Percentiles rank a stretch among this genome's conserved stretches.
These are phyloP conservation scores for Dactylellina drechsleri DNA, from an alignment of 2,329 filamentous ascomycete genomes.

Conservation along the genomic window DNA sequence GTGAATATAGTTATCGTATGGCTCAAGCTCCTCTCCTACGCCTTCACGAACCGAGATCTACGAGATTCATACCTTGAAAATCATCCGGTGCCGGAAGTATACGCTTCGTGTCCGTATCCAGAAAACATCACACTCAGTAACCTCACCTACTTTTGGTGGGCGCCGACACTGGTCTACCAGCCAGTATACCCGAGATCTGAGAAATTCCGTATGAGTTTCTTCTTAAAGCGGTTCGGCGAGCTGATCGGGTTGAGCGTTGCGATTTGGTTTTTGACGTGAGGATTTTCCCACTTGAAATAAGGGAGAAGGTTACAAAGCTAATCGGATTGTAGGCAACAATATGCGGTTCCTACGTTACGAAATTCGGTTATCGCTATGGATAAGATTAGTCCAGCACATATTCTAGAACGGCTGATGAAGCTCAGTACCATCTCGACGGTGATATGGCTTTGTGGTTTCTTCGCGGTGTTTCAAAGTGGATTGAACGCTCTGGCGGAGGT, in stretches of 20 bases:
- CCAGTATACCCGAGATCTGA: conserved; percentile 90
- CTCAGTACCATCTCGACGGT: conserved; percentile 93
- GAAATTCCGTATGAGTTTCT: conserved; percentile 85
- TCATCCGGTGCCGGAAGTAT: conserved; percentile 80
- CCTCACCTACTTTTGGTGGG: conserved; percentile 96
- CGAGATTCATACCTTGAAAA: conserved; percentile 85
- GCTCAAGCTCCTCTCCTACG: conserved; percentile 95
- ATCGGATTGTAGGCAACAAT: conserved; percentile 70
- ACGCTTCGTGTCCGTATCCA: conserved; percentile 85
- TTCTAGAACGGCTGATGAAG: conserved; percentile 90
- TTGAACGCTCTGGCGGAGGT: conserved; percentile 92
- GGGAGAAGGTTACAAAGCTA: neutral
- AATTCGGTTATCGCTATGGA: conserved; percentile 92
- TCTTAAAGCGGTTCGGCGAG: conserved; percentile 82
- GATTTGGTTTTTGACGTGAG: conserved; percentile 87
- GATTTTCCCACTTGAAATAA: neutral
- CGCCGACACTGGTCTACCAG: conserved; percentile 94
- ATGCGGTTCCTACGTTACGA: conserved; percentile 85
- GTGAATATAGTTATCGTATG: conserved; percentile 77
- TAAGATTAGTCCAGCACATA: conserved; percentile 79
- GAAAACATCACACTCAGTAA: conserved; percentile 88
- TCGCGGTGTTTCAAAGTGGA: conserved; percentile 91
- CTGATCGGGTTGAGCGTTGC: conserved; percentile 81
- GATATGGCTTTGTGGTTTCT: conserved; percentile 87
- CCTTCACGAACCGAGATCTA: conserved; percentile 94